phyloP scores from a whole-genome alignment of 2,329 filamentous ascomycete species.

The Neofusicoccum parvum region DNA sequence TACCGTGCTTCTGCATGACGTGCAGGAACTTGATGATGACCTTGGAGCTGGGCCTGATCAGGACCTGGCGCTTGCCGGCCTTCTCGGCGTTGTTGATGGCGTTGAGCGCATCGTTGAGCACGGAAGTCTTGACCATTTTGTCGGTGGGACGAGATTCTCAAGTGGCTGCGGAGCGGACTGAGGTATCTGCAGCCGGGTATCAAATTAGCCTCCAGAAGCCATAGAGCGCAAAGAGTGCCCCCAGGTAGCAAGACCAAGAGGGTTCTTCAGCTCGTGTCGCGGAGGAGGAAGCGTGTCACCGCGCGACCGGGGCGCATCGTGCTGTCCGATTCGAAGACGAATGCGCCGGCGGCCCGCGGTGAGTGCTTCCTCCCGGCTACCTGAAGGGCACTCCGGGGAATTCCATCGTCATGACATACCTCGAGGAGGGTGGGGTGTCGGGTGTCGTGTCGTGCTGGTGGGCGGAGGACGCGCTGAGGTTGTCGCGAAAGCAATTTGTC shows the following conservation, averaged over 20 bases:
- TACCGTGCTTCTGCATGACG: slow-evolving; percentile 99
- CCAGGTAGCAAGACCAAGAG: slow-evolving; percentile 51
- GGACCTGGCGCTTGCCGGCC: slow-evolving; percentile 97
- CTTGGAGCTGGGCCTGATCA: slow-evolving; percentile 98
- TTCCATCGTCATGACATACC: slow-evolving; percentile 36
- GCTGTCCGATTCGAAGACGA: neutral
- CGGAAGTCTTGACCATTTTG: slow-evolving; percentile 99
- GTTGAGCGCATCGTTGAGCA: slow-evolving; percentile 98
- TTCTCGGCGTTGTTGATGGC: slow-evolving; percentile 99
- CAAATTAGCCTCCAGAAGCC: slow-evolving; percentile 66
- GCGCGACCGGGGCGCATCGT: slow-evolving; percentile 4
- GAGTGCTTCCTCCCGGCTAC: slow-evolving; percentile 52
- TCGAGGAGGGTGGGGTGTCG: slow-evolving; percentile 31
- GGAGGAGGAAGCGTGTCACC: slow-evolving; percentile 51
- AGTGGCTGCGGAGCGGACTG: slow-evolving; percentile 61
- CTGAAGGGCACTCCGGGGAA: slow-evolving; percentile 51
- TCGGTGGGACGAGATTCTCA: slow-evolving; percentile 78
- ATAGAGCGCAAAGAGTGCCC: slow-evolving; percentile 69
- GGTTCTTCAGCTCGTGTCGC: slow-evolving; percentile 69
- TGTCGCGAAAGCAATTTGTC: slow-evolving; percentile 9
- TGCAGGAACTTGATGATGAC: slow-evolving; percentile 99
- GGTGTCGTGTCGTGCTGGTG: slow-evolving; percentile 22
- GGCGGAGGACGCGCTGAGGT: slow-evolving; percentile 11
- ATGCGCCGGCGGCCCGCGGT: slow-evolving; percentile 24
- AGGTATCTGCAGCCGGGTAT: slow-evolving; percentile 57